Base-by-base conservation (phyloP, 139 green algal species). In the Eudorina sp. region DNA sequence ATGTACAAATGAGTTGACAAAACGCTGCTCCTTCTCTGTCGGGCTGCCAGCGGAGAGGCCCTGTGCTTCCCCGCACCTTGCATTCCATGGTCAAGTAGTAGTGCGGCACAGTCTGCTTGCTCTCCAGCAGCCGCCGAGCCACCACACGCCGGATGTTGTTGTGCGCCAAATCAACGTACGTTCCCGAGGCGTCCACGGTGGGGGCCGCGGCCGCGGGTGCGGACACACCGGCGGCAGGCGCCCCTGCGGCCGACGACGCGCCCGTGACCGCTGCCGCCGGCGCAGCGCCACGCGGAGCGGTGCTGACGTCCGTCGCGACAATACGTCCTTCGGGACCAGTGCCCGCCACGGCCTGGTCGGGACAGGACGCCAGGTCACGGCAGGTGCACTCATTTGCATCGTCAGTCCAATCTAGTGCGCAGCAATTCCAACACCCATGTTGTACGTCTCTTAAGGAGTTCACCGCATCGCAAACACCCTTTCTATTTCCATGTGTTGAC, bases 101-200 rank as follows among this genome's bases (percentile, higher is more conserved):
- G 93, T 99, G 98, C 4, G 98, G 98, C 38, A 99, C 94, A 13
- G 95, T 98, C 86, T 97, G 95, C 93, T 99, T 99, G 86, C 92
- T 97, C 92, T 99, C 95, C 83, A 98, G 87, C 90, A 99, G 93
- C 18, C 98, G 93, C 83, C 91, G 55, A 2, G 98, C 98, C 18
- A 94, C 99, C n/a, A 99, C 92, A 40, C 94, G 93, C 78, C 94
- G 92, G 85, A 99, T 97, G 69, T 98, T 91, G 77, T 55, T 96
- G 85, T 96, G 92, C 21, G 90, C 85, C n/a, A 98, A 84, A 88
- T 99, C 97, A 38, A 92, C 90, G 84, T 87, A 96, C 0, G 80
- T 70, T 21, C 85, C 66, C 0, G 85, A 90, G 4, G 85, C 79
- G 4, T 43, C 72, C 91, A 78, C 0, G 51, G 93, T 74, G 83